These are phyloP conservation scores for Arthrinium phaeospermum DNA, from an alignment of 2,329 filamentous ascomycete genomes.

Conservation along the genomic window DNA sequence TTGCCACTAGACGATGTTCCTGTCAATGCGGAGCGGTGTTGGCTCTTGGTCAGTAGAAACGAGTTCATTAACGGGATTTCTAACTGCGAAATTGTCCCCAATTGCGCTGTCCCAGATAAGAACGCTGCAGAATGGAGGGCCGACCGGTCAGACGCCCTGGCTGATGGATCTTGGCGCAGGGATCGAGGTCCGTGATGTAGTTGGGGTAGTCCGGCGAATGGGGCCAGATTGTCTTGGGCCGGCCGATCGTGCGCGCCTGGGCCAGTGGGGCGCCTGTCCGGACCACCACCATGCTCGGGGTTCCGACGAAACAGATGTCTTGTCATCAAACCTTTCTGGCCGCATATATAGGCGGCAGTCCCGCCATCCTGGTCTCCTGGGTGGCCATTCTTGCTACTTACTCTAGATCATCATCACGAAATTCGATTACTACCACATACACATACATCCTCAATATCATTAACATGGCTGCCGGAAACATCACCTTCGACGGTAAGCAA, in stretches of 20 bases:
- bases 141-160: not conserved
- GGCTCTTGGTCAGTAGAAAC: no score
- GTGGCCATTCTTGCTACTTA: not conserved
- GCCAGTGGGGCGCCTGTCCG: slow-evolving; percentile 20
- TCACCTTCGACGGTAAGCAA: not conserved
- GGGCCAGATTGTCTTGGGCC: not conserved
- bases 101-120: no score
- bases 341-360: not conserved
- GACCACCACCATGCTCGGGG: slow-evolving; percentile 21
- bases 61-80: no score
- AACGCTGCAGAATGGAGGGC: no score
- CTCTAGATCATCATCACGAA: not conserved
- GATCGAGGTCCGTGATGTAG: slow-evolving; percentile 1
- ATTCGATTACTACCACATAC: not conserved
- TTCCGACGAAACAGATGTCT: slow-evolving; percentile 20
- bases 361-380: not conserved
- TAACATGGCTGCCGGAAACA: slow-evolving; percentile 10
- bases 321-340: not conserved
- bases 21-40: no score
- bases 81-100: no score
- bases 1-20: no score
- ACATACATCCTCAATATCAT: not conserved
- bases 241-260: not conserved
- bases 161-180: not conserved
- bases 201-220: slow-evolving; percentile 16